Evolutionary conservation across 2,329 filamentous ascomycete species (phyloP).

Genomic region (Neofusicoccum umdonicola): DNA sequence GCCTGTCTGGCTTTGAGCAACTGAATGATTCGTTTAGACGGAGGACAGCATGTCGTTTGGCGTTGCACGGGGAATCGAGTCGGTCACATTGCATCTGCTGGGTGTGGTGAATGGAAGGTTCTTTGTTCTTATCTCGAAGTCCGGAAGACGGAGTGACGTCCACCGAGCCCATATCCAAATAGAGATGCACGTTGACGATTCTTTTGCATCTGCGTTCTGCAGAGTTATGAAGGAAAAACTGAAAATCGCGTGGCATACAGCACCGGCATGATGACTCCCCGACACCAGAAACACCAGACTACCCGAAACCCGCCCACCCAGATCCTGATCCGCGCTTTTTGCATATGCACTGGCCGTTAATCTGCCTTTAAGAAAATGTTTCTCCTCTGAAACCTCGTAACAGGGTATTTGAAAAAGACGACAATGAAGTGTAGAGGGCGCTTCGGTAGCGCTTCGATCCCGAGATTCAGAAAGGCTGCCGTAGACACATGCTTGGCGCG

Average conservation of each 20-base stretch:
- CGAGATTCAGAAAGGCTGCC: too few relatives aligned
- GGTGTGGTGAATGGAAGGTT: not conserved
- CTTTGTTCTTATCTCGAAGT: not conserved
- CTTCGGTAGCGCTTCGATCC: too few relatives aligned
- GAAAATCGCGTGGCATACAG: not conserved
- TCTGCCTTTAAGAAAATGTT: too few relatives aligned
- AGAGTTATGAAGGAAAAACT: not conserved
- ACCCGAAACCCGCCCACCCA: too few relatives aligned
- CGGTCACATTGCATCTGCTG: not conserved
- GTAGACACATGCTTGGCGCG: too few relatives aligned
- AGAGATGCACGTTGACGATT: not conserved
- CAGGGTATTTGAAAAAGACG: too few relatives aligned
- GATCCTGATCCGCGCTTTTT: too few relatives aligned
- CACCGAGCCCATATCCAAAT: not conserved
- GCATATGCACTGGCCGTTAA: too few relatives aligned
- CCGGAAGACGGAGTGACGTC: not conserved
- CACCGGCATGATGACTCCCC: not conserved
- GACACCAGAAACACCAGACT: not conserved
- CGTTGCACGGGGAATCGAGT: not conserved
- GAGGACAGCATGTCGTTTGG: not conserved
- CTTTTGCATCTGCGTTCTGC: not conserved
- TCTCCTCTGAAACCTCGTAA: too few relatives aligned
- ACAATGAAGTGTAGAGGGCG: not conserved
- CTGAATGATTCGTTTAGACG: not conserved
- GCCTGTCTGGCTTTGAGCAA: slow-evolving; percentile 47